Percentiles rank a stretch among this genome's conserved stretches.
Conservation (phyloP, 352 stramenopile genomes). For the Globisporangium nagaii region DNA sequence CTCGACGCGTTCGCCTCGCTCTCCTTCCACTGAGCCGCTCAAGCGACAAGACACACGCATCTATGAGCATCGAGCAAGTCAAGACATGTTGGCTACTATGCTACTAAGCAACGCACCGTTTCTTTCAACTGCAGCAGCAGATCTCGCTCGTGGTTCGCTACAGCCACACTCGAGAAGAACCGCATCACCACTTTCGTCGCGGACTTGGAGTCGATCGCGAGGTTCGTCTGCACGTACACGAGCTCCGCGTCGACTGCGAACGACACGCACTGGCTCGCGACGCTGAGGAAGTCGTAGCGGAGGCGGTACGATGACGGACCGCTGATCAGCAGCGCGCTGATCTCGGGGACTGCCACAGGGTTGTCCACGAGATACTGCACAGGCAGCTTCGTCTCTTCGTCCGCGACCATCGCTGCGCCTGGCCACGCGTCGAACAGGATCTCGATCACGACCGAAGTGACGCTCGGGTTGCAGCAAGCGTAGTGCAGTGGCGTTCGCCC, state of each 20-base stretch:
- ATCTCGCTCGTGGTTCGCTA: conserved; percentile 32
- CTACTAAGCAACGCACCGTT: no score
- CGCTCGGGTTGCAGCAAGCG: conserved; percentile 45
- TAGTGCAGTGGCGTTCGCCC: conserved; percentile 56
- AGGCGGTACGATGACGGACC: conserved; percentile 58
- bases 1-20: not conserved
- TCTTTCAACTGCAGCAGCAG: conserved; percentile 33
- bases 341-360: conserved; percentile 34
- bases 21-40: conserved; percentile 2
- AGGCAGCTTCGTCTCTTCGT: conserved; percentile 64
- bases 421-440: conserved; percentile 70
- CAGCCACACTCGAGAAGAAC: conserved; percentile 39
- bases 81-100: no score
- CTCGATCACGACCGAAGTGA: conserved; percentile 48
- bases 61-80: no score
- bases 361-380: conserved; percentile 76
- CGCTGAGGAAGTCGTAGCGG: conserved; percentile 55
- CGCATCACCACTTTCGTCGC: conserved; percentile 50
- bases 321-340: conserved; percentile 44
- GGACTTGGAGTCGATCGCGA: conserved; percentile 51
- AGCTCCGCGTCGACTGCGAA: conserved; percentile 31
- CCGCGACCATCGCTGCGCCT: conserved; percentile 39
- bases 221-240: conserved; percentile 37
- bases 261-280: conserved; percentile 22
- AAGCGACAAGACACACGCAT: no score